Evolutionary conservation across 2,329 filamentous ascomycete species (phyloP).

Genomic region (Ophiostoma himal-ulmi): DNA sequence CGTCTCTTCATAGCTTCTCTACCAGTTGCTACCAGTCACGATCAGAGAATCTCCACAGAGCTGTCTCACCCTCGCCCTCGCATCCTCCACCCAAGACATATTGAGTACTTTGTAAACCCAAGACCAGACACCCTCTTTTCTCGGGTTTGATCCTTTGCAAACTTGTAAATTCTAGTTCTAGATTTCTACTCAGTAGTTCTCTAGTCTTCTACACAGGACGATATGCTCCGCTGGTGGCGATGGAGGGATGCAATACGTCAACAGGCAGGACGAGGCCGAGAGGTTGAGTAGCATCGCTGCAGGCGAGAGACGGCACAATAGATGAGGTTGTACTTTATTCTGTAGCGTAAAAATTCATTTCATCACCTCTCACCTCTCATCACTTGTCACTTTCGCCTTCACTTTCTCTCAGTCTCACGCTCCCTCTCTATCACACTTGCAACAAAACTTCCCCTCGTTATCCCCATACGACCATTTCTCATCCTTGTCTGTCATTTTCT

Average conservation of each 20-base stretch:
- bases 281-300: conserved; percentile 1
- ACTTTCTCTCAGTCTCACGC: too few relatives aligned
- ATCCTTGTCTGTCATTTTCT: conserved; percentile 10
- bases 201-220: neutral
- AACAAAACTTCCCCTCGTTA: neutral
- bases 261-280: neutral
- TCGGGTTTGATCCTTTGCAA: too few relatives aligned
- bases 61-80: neutral
- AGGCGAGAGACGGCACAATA: neutral
- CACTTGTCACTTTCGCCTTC: neutral
- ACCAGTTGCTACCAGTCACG: neutral
- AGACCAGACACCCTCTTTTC: neutral
- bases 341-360: neutral
- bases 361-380: neutral
- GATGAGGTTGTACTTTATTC: neutral
- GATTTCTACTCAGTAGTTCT: too few relatives aligned
- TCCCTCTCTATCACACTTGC: too few relatives aligned
- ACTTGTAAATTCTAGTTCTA: neutral
- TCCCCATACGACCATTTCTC: neutral
- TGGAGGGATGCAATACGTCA: conserved; percentile 1
- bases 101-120: too few relatives aligned
- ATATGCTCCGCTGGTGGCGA: neutral
- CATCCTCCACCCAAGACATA: neutral
- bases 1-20: neutral
- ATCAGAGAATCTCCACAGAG: neutral